A percentile compares a stretch with the other conserved stretches of the same genome.
Evolutionary conservation across 345 rosid genomes (phyloP).

Genomic region (Acer campestre): DNA sequence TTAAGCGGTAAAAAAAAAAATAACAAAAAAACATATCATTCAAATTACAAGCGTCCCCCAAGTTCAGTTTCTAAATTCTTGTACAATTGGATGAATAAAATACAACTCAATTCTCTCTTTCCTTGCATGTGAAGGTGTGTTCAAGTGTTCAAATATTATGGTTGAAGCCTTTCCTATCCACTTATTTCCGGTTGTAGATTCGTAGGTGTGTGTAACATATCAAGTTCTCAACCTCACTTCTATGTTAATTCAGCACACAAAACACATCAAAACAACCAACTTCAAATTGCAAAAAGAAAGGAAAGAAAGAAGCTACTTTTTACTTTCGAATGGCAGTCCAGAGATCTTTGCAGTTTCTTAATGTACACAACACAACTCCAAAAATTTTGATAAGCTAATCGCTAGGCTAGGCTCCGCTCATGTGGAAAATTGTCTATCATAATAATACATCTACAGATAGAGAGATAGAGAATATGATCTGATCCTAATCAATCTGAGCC

Average conservation of each 20-base stretch:
- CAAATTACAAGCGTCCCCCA: too few species aligned
- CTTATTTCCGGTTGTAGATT: too few species aligned
- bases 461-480: not conserved
- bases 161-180: too few species aligned
- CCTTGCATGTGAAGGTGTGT: too few species aligned
- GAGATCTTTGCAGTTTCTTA: not conserved
- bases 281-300: not conserved
- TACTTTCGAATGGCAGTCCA: not conserved
- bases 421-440: not conserved
- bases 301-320: not conserved
- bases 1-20: too few species aligned
- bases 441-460: not conserved
- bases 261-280: not conserved
- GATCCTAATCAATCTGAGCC: not conserved
- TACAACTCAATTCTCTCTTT: too few species aligned
- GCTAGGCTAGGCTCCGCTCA: not conserved
- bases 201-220: too few species aligned
- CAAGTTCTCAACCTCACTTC: too few species aligned
- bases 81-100: too few species aligned
- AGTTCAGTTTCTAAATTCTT: too few species aligned
- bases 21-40: too few species aligned
- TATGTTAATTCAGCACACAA: not conserved
- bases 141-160: too few species aligned
- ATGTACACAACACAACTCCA: not conserved
- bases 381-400: not conserved